These are phyloP conservation scores for Stagonosporopsis rhizophila DNA, from an alignment of 2,329 filamentous ascomycete species.

Conservation along the genomic window DNA sequence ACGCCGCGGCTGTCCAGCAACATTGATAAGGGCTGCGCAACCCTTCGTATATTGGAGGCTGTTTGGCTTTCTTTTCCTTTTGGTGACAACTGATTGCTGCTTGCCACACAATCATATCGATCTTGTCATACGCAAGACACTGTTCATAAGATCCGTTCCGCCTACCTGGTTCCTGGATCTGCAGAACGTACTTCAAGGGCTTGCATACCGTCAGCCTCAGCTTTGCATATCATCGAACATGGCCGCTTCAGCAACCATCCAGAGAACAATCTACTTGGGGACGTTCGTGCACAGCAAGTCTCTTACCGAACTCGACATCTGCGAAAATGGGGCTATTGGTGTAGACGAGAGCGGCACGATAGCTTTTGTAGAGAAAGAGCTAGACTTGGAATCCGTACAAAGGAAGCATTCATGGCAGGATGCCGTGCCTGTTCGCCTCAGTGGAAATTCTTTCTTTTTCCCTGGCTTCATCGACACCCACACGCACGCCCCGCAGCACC, in stretches of 20 bases:
- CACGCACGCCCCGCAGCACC: conserved; percentile 93
- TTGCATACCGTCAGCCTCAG: conserved; percentile 3
- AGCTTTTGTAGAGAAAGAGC: conserved; percentile 54
- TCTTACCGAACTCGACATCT: conserved; percentile 58
- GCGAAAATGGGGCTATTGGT: conserved; percentile 55
- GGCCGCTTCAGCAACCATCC: conserved; percentile 39
- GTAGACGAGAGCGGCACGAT: conserved; percentile 62
- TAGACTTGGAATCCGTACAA: conserved; percentile 29
- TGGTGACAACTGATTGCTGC: conserved; percentile 3
- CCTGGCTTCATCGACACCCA: conserved; percentile 92
- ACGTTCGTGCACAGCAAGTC: conserved; percentile 66
- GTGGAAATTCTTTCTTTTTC: conserved; percentile 75
- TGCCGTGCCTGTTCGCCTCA: conserved; percentile 47
- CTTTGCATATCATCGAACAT: conserved; percentile 23
- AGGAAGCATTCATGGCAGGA: conserved; percentile 49
- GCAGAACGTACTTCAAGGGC: not conserved
- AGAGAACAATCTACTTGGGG: conserved; percentile 62
- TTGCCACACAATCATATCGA: not conserved
- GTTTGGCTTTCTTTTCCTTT: conserved; percentile 9
- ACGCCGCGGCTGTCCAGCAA: conserved; percentile 8
- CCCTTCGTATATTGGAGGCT: conserved; percentile 6
- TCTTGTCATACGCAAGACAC: conserved; percentile 2
- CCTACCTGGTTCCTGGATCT: conserved; percentile 5
- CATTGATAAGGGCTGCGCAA: conserved; percentile 15
- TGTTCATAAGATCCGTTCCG: not conserved